phyloP scores from a whole-genome alignment of 1,139 yeast species.

The Geotrichum klebahnii region DNA sequence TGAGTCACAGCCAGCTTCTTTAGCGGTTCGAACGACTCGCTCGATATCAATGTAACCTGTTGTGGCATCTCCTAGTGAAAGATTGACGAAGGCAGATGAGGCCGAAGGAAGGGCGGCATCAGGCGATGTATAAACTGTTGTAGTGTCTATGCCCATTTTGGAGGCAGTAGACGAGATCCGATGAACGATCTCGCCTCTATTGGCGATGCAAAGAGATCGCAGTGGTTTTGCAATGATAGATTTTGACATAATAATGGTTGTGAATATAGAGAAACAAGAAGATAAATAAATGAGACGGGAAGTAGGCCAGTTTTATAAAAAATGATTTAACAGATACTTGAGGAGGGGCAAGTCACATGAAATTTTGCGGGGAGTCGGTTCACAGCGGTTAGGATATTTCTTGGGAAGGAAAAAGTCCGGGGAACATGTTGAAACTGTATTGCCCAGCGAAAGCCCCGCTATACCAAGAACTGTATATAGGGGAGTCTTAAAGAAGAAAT shows the following conservation, averaged over 20 bases:
- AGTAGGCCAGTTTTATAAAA: neutral
- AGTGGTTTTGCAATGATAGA: conserved; percentile 29
- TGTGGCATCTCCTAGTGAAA: conserved; percentile 43
- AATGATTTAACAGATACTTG: neutral
- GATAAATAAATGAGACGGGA: neutral
- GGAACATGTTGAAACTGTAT: neutral
- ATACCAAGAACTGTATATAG: too few relatives aligned
- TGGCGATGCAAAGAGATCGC: conserved; percentile 43
- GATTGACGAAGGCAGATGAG: conserved; percentile 38
- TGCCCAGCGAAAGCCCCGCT: neutral
- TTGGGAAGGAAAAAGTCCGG: neutral
- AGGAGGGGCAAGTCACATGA: neutral
- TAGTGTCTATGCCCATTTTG: conserved; percentile 40
- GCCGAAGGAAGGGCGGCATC: conserved; percentile 46
- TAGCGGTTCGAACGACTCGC: conserved; percentile 43
- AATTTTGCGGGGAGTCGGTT: conserved; percentile 1
- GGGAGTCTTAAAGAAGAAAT: too few relatives aligned
- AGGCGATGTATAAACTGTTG: conserved; percentile 45
- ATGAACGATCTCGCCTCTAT: conserved; percentile 49
- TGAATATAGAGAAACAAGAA: neutral
- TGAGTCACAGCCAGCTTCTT: conserved; percentile 41
- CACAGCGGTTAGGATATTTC: neutral
- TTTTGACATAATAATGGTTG: conserved; percentile 13
- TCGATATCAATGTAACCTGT: conserved; percentile 46
- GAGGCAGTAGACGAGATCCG: conserved; percentile 44